These are phyloP conservation scores for Fusarium miscanthi DNA, from an alignment of 2,329 filamentous ascomycete genomes.

Conservation along the genomic window DNA sequence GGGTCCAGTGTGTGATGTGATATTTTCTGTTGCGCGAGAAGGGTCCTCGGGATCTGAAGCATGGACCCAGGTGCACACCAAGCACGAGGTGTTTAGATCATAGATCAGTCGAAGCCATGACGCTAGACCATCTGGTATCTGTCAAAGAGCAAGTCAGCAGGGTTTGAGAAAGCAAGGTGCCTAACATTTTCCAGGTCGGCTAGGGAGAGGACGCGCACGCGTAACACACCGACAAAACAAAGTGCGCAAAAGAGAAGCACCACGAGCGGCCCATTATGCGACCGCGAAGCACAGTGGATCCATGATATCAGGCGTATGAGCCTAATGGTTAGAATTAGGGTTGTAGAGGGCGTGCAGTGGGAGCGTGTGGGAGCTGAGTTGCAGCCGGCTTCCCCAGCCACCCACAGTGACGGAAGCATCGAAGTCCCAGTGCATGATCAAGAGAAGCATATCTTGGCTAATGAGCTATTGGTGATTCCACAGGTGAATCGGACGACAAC, in stretches of 20 bases:
- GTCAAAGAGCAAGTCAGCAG: constrained; percentile 39
- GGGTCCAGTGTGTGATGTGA: constrained; percentile 16
- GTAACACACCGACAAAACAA: constrained; percentile 53
- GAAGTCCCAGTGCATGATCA: constrained; percentile 24
- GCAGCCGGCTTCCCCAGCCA: constrained; percentile 41
- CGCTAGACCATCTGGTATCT: constrained; percentile 38
- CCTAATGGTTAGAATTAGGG: constrained; percentile 41
- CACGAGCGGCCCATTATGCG: constrained; percentile 50
- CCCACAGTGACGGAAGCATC: constrained; percentile 34
- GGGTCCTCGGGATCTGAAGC: constrained; percentile 30
- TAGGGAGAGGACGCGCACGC: constrained; percentile 45
- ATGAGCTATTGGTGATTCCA: constrained; percentile 36
- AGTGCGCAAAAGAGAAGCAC: constrained; percentile 42
- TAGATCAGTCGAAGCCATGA: constrained; percentile 34
- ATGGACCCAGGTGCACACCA: constrained; percentile 41
- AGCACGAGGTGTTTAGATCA: constrained; percentile 39
- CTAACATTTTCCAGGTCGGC: constrained; percentile 27
- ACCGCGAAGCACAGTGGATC: constrained; percentile 51
- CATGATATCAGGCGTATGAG: constrained; percentile 43
- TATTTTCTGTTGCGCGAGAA: constrained; percentile 25
- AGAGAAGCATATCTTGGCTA: constrained; percentile 33
- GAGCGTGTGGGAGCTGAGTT: constrained; percentile 39
- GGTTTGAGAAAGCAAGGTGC: constrained; percentile 27
- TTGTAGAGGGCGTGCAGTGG: constrained; percentile 35
- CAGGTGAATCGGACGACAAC: constrained; percentile 36